Evolutionary conservation across 768 basidiomycete genomes (phyloP).

Genomic region (Austroboletus festivus): DNA sequence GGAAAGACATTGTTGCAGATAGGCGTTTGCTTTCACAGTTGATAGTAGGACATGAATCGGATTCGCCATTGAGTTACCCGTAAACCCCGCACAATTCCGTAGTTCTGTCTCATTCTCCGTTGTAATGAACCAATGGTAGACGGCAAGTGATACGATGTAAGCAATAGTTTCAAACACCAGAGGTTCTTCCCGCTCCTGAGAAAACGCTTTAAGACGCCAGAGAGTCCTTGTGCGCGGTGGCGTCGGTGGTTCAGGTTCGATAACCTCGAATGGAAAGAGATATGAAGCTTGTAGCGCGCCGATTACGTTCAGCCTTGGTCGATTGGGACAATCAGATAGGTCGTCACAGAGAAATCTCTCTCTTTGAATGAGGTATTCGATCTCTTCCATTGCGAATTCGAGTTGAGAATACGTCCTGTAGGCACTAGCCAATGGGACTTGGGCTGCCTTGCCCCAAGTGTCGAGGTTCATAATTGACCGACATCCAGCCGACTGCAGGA

Average conservation of each 20-base stretch:
- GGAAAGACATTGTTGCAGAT: too few relatives aligned
- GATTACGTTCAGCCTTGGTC: background rate
- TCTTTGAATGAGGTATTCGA: background rate
- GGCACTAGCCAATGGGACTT: constrained; percentile 28
- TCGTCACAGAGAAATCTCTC: background rate
- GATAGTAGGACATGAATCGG: too few relatives aligned
- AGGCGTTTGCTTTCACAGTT: too few relatives aligned
- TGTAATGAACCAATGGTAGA: too few relatives aligned
- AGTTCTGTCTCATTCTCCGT: too few relatives aligned
- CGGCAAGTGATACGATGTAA: too few relatives aligned
- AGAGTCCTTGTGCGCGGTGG: background rate
- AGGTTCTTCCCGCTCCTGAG: too few relatives aligned
- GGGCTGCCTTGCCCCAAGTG: constrained; percentile 15
- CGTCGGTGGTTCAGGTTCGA: background rate
- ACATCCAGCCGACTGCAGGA: constrained; percentile 34
- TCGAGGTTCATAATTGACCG: constrained; percentile 37
- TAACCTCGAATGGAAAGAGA: background rate
- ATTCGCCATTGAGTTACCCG: too few relatives aligned
- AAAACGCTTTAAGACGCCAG: background rate
- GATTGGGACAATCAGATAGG: background rate
- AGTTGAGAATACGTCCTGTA: constrained; percentile 15
- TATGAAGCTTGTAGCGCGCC: background rate
- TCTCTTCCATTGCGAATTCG: background rate
- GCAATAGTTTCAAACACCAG: too few relatives aligned
- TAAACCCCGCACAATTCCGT: too few relatives aligned